These are phyloP conservation scores for Botrytis porri DNA, from an alignment of 2,329 filamentous ascomycete species.

Conservation along the genomic window DNA sequence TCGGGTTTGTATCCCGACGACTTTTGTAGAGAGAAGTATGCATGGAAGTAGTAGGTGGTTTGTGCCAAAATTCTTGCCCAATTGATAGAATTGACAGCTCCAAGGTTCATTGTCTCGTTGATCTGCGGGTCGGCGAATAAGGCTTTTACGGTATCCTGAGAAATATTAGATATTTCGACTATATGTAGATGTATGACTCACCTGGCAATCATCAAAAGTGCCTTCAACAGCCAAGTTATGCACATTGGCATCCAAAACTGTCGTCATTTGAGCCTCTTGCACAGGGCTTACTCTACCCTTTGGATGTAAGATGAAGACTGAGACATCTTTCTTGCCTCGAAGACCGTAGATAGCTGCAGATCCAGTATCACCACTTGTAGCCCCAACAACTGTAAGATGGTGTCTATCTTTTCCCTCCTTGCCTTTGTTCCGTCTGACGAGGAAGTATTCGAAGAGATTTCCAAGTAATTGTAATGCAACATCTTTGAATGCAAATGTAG, in stretches of 20 bases:
- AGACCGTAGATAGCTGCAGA: constrained; percentile 95
- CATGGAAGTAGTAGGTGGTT: constrained; percentile 94
- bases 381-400: constrained; percentile 82
- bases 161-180: constrained; percentile 19
- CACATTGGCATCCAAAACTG: constrained; percentile 83
- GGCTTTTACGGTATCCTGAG: constrained; percentile 83
- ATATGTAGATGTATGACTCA: constrained; percentile 37
- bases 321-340: constrained; percentile 93
- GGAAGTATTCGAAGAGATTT: constrained; percentile 92
- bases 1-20: constrained; percentile 59
- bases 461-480: constrained; percentile 90
- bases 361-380: constrained; percentile 85
- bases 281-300: constrained; percentile 88
- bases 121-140: constrained; percentile 83
- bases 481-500: constrained; percentile 94
- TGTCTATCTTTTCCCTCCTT: constrained; percentile 62
- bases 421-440: constrained; percentile 68
- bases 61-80: constrained; percentile 93
- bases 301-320: constrained; percentile 91
- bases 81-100: constrained; percentile 96
- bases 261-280: constrained; percentile 97
- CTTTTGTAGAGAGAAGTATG: constrained; percentile 78
- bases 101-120: constrained; percentile 79
- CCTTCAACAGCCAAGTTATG: constrained; percentile 88
- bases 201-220: constrained; percentile 94